phyloP scores from a whole-genome alignment of 1,284 basidiomycete species.

The Cryptococcus amylolentus region DNA sequence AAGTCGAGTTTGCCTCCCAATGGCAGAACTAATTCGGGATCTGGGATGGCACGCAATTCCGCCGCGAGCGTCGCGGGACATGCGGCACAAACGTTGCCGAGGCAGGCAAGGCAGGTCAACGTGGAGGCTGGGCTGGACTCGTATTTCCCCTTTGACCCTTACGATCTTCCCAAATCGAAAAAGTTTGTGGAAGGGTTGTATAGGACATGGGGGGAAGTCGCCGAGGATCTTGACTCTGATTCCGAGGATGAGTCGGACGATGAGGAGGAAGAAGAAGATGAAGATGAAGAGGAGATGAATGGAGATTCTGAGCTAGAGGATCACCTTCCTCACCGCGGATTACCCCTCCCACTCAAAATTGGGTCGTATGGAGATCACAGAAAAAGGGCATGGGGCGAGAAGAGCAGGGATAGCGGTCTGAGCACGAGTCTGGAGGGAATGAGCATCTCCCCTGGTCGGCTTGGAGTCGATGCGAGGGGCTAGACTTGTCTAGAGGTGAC shows the following conservation, averaged over 20 bases:
- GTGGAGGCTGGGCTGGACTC: slow-evolving; percentile 75
- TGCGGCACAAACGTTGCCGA: slow-evolving; percentile 24
- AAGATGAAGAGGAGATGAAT: slow-evolving; percentile 63
- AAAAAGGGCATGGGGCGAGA: slow-evolving; percentile 7
- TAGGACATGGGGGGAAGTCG: slow-evolving; percentile 56
- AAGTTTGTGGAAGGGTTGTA: slow-evolving; percentile 55
- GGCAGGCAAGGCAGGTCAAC: slow-evolving; percentile 40
- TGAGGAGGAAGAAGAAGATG: slow-evolving; percentile 49
- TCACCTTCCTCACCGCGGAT: background rate
- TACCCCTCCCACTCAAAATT: slow-evolving; percentile 7
- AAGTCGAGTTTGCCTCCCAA: slow-evolving; percentile 8
- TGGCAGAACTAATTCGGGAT: background rate
- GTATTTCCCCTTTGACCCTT: slow-evolving; percentile 99
- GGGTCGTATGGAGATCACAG: slow-evolving; percentile 21
- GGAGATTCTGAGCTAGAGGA: slow-evolving; percentile 1
- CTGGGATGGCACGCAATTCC: background rate
- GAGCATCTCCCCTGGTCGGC: slow-evolving; percentile 39
- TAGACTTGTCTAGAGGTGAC: background rate
- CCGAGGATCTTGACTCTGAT: slow-evolving; percentile 43
- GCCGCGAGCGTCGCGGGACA: background rate
- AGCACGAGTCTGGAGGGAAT: slow-evolving; percentile 42
- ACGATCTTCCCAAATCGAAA: slow-evolving; percentile 66
- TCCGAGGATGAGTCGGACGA: slow-evolving; percentile 39
- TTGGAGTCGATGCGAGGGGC: background rate
- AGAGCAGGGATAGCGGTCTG: slow-evolving; percentile 29